phyloP scores from a whole-genome alignment of 2,329 filamentous ascomycete genomes.

The Bipolaris victoriae region DNA sequence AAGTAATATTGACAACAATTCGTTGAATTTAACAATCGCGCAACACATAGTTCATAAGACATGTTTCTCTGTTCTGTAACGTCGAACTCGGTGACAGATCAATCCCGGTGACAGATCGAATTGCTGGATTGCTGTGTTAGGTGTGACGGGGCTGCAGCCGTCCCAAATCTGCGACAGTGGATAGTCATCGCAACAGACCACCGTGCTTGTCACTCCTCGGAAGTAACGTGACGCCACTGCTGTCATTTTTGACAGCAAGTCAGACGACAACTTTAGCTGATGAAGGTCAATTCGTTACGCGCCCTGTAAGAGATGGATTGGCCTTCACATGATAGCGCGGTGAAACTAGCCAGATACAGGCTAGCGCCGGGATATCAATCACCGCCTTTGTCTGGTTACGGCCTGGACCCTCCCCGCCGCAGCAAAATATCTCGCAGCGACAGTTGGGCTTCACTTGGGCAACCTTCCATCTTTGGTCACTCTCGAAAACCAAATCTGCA shows the following conservation, averaged over 20 bases:
- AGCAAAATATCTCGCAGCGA: slow-evolving; percentile 34
- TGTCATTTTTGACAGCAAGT: not conserved
- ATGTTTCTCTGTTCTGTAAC: not conserved
- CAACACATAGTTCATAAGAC: not conserved
- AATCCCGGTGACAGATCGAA: slow-evolving; percentile 21
- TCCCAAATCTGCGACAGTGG: slow-evolving; percentile 5
- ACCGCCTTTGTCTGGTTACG: slow-evolving; percentile 17
- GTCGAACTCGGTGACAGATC: slow-evolving; percentile 22
- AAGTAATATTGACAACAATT: not conserved
- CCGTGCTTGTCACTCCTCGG: not conserved
- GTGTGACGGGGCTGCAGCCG: slow-evolving; percentile 16
- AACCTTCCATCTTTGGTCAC: slow-evolving; percentile 16
- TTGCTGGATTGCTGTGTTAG: not conserved
- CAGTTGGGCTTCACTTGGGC: slow-evolving; percentile 13
- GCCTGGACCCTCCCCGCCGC: slow-evolving; percentile 30
- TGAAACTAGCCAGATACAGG: slow-evolving; percentile 14
- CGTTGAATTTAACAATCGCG: not conserved
- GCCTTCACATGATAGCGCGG: slow-evolving; percentile 23
- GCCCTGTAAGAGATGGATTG: not conserved
- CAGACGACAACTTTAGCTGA: not conserved
- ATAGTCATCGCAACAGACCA: slow-evolving; percentile 2
- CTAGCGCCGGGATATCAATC: slow-evolving; percentile 17
- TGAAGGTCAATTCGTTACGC: not conserved
- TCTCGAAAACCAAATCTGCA: slow-evolving; percentile 13
- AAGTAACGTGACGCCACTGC: not conserved